Base-by-base conservation (phyloP, 768 basidiomycete genomes). In the Tremella mesenterica region DNA sequence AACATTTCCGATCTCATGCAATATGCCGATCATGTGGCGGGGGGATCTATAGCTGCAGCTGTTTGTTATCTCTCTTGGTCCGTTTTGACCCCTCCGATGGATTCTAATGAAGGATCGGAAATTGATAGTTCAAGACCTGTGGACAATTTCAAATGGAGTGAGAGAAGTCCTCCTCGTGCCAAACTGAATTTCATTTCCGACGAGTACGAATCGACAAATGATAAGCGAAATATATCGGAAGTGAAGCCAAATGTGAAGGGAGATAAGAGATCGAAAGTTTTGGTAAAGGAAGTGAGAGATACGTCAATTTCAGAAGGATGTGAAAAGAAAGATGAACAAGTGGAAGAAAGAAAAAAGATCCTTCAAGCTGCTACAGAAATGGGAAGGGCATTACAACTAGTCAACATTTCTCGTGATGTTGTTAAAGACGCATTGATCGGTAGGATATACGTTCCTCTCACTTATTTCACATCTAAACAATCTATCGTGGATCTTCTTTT, bases 371-470 rank as follows among this genome's bases (percentile, higher is more conserved):
- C 71, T 13, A 46, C 74, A 31, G 58, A 66, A 54, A 75, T 74
- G 74, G 75, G 75, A 14, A 48, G 63, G 23, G 71, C 75, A n/a
- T 57, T 75, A n/a, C 75, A 75, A 48, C 61, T 74, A 13, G 73
- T 75, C 59, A 75, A 75, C 48, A 71, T 75, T 38, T 67, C 74
- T 3, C 53, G 75, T 12, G 75, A 75, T 54, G 60, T 75, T 5
- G 62, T 61, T 2, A 73, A 67, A 44, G 75, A 75, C 52, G 70
- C 61, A 0, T 1, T 18, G 18, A 70, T 73, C 21, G 56, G 60
- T 1, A 53, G 75, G 18, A 44, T 72, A 9, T 75, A 75, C 59
- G 57, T 74, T 9, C 75, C 75, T 4, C 56, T 67, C 4, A 61
- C 65, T 8, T 62, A 45, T 9, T 69, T 69, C 43, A 20, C 54